Conservation (phyloP, 1,284 basidiomycete genomes). For the Cystobasidium slooffiae region DNA sequence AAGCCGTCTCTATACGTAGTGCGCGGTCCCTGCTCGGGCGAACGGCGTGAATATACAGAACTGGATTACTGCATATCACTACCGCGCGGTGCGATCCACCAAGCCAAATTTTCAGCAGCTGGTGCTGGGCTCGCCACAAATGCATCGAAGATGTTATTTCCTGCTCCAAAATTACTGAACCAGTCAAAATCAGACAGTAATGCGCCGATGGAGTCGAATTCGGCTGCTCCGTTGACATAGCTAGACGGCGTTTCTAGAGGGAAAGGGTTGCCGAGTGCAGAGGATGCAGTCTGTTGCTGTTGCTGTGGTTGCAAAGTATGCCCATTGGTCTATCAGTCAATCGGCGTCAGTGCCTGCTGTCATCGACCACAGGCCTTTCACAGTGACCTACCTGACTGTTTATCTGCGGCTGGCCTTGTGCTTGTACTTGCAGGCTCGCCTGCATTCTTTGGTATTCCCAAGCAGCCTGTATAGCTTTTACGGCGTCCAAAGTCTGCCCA, state of each 20-base stretch:
- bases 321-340: not conserved
- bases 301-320: not conserved
- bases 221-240: constrained; percentile 4
- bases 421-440: not conserved
- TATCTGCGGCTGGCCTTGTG: not conserved
- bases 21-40: no score
- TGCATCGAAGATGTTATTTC: constrained; percentile 26
- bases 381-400: not conserved
- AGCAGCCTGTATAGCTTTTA: constrained; percentile 33
- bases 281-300: not conserved
- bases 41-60: not conserved
- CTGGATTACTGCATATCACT: not conserved
- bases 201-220: constrained; percentile 17
- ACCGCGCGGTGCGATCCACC: constrained; percentile 28
- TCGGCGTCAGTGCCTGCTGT: not conserved
- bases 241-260: not conserved
- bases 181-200: constrained; percentile 15
- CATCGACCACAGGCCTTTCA: not conserved
- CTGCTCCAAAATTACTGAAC: constrained; percentile 26
- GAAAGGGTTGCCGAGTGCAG: not conserved
- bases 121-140: constrained; percentile 28
- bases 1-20: no score
- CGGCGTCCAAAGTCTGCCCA: constrained; percentile 20
- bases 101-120: constrained; percentile 25
- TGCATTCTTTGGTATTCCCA: constrained; percentile 21